Conservation (phyloP, 768 basidiomycete genomes). For the Russula brevipes region DNA sequence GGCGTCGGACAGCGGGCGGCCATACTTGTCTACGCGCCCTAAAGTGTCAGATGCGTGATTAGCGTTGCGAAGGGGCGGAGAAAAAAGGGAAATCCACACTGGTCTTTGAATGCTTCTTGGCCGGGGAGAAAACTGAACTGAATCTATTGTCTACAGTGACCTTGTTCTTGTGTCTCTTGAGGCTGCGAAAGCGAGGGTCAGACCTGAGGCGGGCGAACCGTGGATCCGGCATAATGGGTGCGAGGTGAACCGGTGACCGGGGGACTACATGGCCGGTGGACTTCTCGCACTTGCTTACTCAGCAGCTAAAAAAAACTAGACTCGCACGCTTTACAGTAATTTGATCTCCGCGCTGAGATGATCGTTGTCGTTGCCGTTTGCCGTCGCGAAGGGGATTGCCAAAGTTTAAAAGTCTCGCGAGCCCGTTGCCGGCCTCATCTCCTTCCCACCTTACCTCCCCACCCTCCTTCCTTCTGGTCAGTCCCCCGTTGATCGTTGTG, state of each 20-base stretch:
- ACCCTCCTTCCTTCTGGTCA: slow-evolving; percentile 1
- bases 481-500: not conserved
- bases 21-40: slow-evolving; percentile 82
- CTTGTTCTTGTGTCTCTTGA: slow-evolving; percentile 74
- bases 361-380: not conserved
- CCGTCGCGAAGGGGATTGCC: slow-evolving; percentile 1
- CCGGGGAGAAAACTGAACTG: slow-evolving; percentile 62
- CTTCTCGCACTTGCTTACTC: no score
- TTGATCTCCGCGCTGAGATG: not conserved
- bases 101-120: slow-evolving; percentile 32
- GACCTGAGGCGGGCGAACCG: slow-evolving; percentile 82
- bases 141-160: slow-evolving; percentile 91
- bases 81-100: slow-evolving; percentile 26
- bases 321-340: not conserved
- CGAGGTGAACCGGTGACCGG: not conserved
- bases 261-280: no score
- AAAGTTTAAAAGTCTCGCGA: slow-evolving; percentile 26
- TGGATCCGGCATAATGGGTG: slow-evolving; percentile 43
- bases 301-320: no score
- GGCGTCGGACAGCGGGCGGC: slow-evolving; percentile 59
- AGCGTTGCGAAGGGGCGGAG: slow-evolving; percentile 5
- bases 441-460: not conserved
- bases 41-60: slow-evolving; percentile 3
- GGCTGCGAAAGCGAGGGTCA: slow-evolving; percentile 88
- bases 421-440: not conserved